A percentile compares a stretch with the other conserved stretches of the same genome.
These are phyloP conservation scores for Myotisia sp. DNA, from an alignment of 2,329 filamentous ascomycete genomes.

Conservation along the genomic window DNA sequence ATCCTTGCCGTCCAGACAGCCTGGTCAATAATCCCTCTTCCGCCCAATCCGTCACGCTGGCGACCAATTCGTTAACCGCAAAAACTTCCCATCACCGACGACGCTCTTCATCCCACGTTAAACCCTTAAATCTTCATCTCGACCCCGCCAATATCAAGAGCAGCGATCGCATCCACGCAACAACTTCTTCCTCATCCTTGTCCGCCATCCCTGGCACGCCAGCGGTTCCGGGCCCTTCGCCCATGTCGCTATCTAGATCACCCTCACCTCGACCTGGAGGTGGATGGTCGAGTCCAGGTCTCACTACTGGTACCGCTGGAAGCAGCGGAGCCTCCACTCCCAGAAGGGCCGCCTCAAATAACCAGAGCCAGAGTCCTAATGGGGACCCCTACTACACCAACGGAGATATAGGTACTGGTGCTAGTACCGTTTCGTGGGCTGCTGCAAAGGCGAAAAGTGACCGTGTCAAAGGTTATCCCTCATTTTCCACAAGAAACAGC, in stretches of 20 bases:
- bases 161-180: neutral
- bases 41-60: slow-evolving; percentile 6
- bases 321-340: slow-evolving; percentile 45
- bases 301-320: slow-evolving; percentile 54
- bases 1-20: neutral
- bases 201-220: slow-evolving; percentile 44
- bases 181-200: slow-evolving; percentile 22
- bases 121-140: slow-evolving; percentile 7
- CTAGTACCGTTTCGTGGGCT: slow-evolving; percentile 56
- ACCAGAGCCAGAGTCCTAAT: slow-evolving; percentile 41
- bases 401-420: slow-evolving; percentile 11
- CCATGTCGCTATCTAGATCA: slow-evolving; percentile 75
- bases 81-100: slow-evolving; percentile 9
- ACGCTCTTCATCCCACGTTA: slow-evolving; percentile 8
- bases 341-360: slow-evolving; percentile 34
- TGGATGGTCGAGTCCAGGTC: slow-evolving; percentile 75
- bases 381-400: slow-evolving; percentile 23
- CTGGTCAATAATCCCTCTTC: too few species aligned
- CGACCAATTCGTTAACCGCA: slow-evolving; percentile 7
- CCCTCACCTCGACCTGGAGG: slow-evolving; percentile 72
- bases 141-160: slow-evolving; percentile 4
- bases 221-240: slow-evolving; percentile 41
- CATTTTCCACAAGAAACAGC: slow-evolving; percentile 65
- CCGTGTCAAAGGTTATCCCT: slow-evolving; percentile 59
- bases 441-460: slow-evolving; percentile 64